Evolutionary conservation across 108 stramenopile species (phyloP).

Genomic region (Nitzschia sp.): DNA sequence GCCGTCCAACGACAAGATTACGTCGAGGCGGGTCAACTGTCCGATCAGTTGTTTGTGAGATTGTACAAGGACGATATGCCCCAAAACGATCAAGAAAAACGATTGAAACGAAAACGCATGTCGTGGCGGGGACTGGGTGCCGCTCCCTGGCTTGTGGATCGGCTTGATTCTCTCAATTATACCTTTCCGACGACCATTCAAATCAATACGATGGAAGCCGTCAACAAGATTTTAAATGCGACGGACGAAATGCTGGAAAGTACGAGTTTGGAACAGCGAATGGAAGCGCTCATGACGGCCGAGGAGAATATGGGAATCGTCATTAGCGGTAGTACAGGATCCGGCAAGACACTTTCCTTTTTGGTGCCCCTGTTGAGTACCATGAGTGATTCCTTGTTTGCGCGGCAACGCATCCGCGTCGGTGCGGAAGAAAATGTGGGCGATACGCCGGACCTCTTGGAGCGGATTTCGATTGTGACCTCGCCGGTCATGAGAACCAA

Average conservation of each 20-base stretch:
- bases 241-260: conserved; percentile 35
- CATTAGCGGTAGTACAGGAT: conserved; percentile 56
- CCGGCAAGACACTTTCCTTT: conserved; percentile 82
- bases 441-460: conserved; percentile 71
- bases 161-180: conserved; percentile 70
- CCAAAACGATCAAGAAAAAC: conserved; percentile 41
- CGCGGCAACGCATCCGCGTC: conserved; percentile 68
- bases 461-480: conserved; percentile 67
- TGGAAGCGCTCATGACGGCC: conserved; percentile 12
- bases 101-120: conserved; percentile 41
- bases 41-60: conserved; percentile 61
- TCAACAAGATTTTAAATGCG: conserved; percentile 63
- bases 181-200: conserved; percentile 86
- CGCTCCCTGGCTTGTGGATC: conserved; percentile 80
- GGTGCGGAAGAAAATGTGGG: conserved; percentile 79
- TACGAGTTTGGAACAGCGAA: conserved; percentile 61
- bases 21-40: conserved; percentile 56
- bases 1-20: conserved; percentile 66
- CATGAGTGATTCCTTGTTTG: conserved; percentile 75
- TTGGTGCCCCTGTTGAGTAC: conserved; percentile 76
- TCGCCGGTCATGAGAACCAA: conserved; percentile 61
- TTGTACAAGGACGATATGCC: conserved; percentile 31
- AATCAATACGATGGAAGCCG: conserved; percentile 83
- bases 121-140: conserved; percentile 82
- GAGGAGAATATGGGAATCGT: conserved; percentile 61